A percentile compares a stretch with the other conserved stretches of the same genome.
These are phyloP conservation scores for Ulota crispa DNA, from an alignment of 225 moss, liverwort and hornwort species.

Conservation along the genomic window DNA sequence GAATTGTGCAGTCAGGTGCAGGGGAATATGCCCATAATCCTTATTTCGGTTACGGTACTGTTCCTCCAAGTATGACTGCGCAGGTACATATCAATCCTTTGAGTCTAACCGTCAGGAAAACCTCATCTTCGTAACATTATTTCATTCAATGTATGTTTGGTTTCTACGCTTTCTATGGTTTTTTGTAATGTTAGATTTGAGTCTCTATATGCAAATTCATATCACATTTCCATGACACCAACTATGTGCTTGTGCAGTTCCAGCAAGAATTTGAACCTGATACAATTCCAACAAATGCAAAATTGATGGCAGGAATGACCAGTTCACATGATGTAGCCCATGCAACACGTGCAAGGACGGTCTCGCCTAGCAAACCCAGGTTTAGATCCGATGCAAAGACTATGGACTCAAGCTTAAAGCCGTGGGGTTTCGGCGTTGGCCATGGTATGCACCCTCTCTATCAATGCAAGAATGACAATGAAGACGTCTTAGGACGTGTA, in stretches of 20 bases:
- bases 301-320: conserved; percentile 44
- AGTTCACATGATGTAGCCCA: conserved; percentile 39
- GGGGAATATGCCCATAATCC: conserved; percentile 38
- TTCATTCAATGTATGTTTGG: conserved; percentile 8
- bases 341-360: conserved; percentile 45
- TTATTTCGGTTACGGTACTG: conserved; percentile 28
- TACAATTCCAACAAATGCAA: conserved; percentile 34
- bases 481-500: not conserved
- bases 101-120: not conserved
- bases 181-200: not conserved
- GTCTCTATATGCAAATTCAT: not conserved
- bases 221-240: not conserved
- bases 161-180: not conserved
- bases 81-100: conserved; percentile 31
- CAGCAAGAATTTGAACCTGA: conserved; percentile 40
- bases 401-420: conserved; percentile 35
- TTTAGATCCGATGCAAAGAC: conserved; percentile 36
- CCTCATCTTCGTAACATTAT: conserved; percentile 1
- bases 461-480: not conserved
- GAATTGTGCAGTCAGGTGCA: conserved; percentile 41
- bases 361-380: conserved; percentile 36
- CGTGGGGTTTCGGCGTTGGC: conserved; percentile 49
- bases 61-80: conserved; percentile 44
- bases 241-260: conserved; percentile 33
- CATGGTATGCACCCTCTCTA: conserved; percentile 35